Evolutionary conservation across 75 land plant species (phyloP).

Genomic region (Isoetes taiwanensis): DNA sequence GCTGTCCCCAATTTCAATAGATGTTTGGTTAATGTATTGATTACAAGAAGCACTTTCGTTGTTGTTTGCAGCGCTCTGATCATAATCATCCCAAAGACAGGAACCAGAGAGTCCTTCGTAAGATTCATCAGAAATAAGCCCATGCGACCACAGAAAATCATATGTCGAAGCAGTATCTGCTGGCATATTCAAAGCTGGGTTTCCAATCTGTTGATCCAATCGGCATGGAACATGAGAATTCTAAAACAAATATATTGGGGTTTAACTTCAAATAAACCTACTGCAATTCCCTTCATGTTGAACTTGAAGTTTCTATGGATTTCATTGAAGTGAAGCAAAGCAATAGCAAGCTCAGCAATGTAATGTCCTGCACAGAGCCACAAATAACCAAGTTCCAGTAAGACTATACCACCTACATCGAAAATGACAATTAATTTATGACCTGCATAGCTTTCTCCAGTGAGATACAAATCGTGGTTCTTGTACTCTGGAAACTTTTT

Average conservation of each 20-base stretch:
- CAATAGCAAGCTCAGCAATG: no score
- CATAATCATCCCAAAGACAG: slow-evolving; percentile 53
- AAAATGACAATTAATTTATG: no score
- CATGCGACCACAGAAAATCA: slow-evolving; percentile 26
- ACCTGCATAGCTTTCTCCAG: slow-evolving; percentile 86
- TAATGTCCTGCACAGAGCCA: no score
- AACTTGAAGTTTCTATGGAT: no score
- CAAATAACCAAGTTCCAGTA: no score
- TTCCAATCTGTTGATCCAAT: slow-evolving; percentile 41
- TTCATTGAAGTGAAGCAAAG: no score
- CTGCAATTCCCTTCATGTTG: no score
- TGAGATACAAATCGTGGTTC: slow-evolving; percentile 45
- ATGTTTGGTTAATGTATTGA: background rate
- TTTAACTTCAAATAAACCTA: no score
- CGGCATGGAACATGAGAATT: background rate
- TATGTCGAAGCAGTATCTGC: slow-evolving; percentile 13
- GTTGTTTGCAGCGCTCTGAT: slow-evolving; percentile 23
- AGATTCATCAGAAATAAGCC: slow-evolving; percentile 20
- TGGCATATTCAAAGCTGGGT: slow-evolving; percentile 14
- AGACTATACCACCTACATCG: no score
- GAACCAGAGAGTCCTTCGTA: background rate
- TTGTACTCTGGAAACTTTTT: slow-evolving; percentile 48
- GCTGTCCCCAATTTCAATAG: slow-evolving; percentile 15
- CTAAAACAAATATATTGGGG: no score
- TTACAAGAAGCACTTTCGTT: slow-evolving; percentile 32